phyloP scores from a whole-genome alignment of 768 basidiomycete genomes.

The Kwoniella pini region DNA sequence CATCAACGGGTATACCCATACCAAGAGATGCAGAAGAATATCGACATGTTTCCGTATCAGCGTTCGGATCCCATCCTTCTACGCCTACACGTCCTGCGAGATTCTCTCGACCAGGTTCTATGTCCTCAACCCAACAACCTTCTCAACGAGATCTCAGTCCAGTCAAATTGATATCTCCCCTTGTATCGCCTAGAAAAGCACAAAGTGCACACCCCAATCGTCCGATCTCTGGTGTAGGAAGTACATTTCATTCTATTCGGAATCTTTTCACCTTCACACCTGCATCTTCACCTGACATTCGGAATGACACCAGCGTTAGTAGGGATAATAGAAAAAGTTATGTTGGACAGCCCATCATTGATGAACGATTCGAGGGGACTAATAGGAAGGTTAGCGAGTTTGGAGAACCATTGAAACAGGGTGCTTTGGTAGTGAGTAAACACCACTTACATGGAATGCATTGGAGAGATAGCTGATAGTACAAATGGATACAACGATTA shows the following conservation, averaged over 20 bases:
- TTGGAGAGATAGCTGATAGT: not conserved
- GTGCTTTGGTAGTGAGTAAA: conserved; percentile 4
- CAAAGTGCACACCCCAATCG: not conserved
- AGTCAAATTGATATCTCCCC: not conserved
- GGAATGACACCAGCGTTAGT: not conserved
- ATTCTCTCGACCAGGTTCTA: not conserved
- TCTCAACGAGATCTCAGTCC: not conserved
- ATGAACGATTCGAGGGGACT: not conserved
- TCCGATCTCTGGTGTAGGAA: not conserved
- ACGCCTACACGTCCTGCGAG: conserved; percentile 7
- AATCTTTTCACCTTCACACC: conserved; percentile 6
- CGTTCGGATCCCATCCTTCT: conserved; percentile 16
- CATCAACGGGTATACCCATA: conserved; percentile 2
- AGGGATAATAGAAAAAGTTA: conserved; percentile 5
- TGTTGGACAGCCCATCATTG: conserved; percentile 8
- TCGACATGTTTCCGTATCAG: conserved; percentile 20
- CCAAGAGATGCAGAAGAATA: conserved; percentile 8
- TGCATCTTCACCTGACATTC: not conserved
- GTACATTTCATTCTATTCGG: not conserved
- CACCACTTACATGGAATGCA: not conserved
- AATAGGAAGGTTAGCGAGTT: conserved; percentile 11
- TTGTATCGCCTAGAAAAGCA: not conserved
- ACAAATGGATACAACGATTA: not conserved
- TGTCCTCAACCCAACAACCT: not conserved
- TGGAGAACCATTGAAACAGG: conserved; percentile 10